A percentile compares a stretch with the other conserved stretches of the same genome.
phyloP scores from a whole-genome alignment of 2,329 filamentous ascomycete species.

The Fusarium poae region DNA sequence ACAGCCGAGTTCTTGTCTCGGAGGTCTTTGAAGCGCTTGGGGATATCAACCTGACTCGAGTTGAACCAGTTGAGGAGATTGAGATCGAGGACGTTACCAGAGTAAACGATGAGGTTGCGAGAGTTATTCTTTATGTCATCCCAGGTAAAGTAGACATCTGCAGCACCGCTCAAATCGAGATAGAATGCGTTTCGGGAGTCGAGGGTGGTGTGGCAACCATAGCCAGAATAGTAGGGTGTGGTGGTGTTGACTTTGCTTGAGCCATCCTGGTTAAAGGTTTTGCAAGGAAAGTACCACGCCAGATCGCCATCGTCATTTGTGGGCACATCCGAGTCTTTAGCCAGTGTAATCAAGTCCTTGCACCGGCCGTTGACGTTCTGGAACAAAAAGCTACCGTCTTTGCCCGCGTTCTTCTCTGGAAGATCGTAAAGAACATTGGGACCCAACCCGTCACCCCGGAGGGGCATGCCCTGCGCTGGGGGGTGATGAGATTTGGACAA shows the following conservation, averaged over 20 bases:
- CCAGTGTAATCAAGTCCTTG: slow-evolving; percentile 86
- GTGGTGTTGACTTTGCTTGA: slow-evolving; percentile 82
- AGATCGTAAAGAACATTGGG: slow-evolving; percentile 90
- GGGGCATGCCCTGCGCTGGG: slow-evolving; percentile 80
- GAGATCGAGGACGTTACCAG: slow-evolving; percentile 91
- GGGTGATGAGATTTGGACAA: slow-evolving; percentile 83
- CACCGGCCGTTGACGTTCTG: slow-evolving; percentile 98
- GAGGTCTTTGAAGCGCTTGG: slow-evolving; percentile 82
- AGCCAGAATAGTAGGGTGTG: slow-evolving; percentile 82
- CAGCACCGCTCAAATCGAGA: slow-evolving; percentile 71
- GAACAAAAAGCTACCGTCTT: slow-evolving; percentile 96
- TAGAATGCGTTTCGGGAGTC: slow-evolving; percentile 82
- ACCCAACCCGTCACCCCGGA: slow-evolving; percentile 60
- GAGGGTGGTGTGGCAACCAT: slow-evolving; percentile 85
- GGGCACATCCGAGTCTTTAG: slow-evolving; percentile 80
- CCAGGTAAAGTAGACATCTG: slow-evolving; percentile 97
- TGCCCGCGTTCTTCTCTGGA: slow-evolving; percentile 83
- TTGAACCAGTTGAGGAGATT: slow-evolving; percentile 94
- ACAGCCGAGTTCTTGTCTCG: slow-evolving; percentile 72
- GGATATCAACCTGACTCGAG: slow-evolving; percentile 79
- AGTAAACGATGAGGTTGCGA: slow-evolving; percentile 94
- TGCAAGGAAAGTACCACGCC: slow-evolving; percentile 98
- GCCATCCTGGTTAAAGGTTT: slow-evolving; percentile 91
- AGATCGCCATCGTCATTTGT: slow-evolving; percentile 79
- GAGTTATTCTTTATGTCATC: slow-evolving; percentile 89